A percentile compares a stretch with the other conserved stretches of the same genome.
phyloP scores from a whole-genome alignment of 495 filamentous ascomycete species.

The Lindgomyces ingoldianus region DNA sequence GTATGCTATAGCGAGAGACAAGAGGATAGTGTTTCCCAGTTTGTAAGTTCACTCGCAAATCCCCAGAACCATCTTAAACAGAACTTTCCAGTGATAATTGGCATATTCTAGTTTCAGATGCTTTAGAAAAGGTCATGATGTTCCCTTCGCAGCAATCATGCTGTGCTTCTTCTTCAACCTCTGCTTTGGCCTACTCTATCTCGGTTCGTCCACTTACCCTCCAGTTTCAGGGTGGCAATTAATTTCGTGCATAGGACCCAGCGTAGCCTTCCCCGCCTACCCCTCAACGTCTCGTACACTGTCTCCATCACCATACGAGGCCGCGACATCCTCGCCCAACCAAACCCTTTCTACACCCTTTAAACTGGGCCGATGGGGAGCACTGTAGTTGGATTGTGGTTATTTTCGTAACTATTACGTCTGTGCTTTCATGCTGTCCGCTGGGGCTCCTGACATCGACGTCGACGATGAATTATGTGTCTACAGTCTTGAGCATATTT shows the following conservation, averaged over 20 bases:
- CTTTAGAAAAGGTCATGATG: background rate
- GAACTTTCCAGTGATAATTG: background rate
- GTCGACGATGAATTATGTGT: constrained; percentile 10
- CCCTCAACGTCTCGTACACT: constrained; percentile 6
- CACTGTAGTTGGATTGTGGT: constrained; percentile 1
- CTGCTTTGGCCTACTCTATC: constrained; percentile 15
- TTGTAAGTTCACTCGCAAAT: background rate
- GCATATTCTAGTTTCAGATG: background rate
- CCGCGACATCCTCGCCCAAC: background rate
- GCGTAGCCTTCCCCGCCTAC: constrained; percentile 1
- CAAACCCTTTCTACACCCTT: constrained; percentile 11
- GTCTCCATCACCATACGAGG: constrained; percentile 7
- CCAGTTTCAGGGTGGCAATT: no score
- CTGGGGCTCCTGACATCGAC: background rate
- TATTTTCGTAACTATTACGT: constrained; percentile 6
- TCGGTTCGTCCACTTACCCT: constrained; percentile 1
- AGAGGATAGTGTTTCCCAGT: constrained; percentile 5
- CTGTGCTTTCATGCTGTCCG: constrained; percentile 12
- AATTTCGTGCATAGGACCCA: no score
- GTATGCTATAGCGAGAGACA: constrained; percentile 13
- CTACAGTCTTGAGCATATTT: constrained; percentile 7
- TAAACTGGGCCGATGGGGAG: constrained; percentile 4
- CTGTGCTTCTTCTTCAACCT: constrained; percentile 15
- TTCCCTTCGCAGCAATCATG: constrained; percentile 3
- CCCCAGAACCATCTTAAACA: background rate